A percentile compares a stretch with the other conserved stretches of the same genome.
These are phyloP conservation scores for Hypholoma fasciculare DNA, from an alignment of 768 basidiomycete species.

Conservation along the genomic window DNA sequence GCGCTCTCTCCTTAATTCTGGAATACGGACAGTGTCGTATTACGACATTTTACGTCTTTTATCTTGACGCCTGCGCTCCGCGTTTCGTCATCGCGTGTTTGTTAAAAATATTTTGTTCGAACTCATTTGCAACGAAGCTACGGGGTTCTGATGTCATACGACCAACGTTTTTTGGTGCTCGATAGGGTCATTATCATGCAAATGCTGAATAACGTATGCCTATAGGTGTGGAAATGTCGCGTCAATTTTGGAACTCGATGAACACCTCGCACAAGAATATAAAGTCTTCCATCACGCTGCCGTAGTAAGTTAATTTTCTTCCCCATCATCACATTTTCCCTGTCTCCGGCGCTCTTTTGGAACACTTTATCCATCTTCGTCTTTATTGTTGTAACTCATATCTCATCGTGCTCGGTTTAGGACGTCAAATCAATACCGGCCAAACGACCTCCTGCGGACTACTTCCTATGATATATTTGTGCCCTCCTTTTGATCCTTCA, in stretches of 20 bases:
- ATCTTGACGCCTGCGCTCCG: neutral
- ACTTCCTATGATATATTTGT: conserved; percentile 58
- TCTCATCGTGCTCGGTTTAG: conserved; percentile 33
- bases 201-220: neutral
- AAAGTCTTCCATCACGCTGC: conserved; percentile 94
- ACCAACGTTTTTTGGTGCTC: no score
- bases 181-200: neutral
- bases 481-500: neutral
- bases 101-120: no score
- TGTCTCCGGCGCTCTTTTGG: conserved; percentile 1
- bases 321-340: neutral
- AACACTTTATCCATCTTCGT: neutral
- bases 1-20: conserved; percentile 25
- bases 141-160: no score
- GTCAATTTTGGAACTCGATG: conserved; percentile 92
- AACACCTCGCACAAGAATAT: conserved; percentile 91
- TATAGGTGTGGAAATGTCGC: conserved; percentile 93
- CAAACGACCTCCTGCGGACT: conserved; percentile 85
- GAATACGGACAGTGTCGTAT: neutral
- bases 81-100: no score
- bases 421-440: conserved; percentile 81
- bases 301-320: conserved; percentile 51
- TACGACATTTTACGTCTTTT: neutral
- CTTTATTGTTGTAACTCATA: no score
- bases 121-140: no score